A percentile compares a stretch with the other conserved stretches of the same genome.
These are phyloP conservation scores for Colletotrichum sp. DNA, from an alignment of 2,329 filamentous ascomycete species.

Conservation along the genomic window DNA sequence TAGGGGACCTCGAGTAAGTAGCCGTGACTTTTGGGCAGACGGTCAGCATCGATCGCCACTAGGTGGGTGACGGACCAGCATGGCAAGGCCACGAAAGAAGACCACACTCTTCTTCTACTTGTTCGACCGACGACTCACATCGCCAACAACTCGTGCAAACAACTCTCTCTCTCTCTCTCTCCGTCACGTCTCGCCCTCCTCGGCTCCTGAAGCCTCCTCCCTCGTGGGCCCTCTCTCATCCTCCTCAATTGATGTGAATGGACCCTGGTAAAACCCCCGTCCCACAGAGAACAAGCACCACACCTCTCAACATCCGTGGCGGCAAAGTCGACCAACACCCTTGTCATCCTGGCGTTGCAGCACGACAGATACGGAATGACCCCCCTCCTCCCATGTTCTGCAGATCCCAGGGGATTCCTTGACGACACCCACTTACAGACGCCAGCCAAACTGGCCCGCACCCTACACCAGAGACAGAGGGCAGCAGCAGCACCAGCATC, in stretches of 20 bases:
- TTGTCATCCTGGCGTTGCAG: conserved; percentile 16
- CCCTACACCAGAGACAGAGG: background rate
- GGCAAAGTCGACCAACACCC: conserved; percentile 14
- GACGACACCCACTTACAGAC: background rate
- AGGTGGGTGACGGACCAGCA: background rate
- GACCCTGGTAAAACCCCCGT: background rate
- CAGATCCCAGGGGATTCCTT: conserved; percentile 19
- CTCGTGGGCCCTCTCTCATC: background rate
- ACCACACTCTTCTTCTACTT: background rate
- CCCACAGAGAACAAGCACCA: background rate
- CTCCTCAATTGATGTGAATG: background rate
- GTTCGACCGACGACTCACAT: background rate
- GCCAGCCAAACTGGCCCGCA: background rate
- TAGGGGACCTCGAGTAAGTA: background rate
- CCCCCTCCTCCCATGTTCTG: conserved; percentile 8
- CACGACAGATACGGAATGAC: conserved; percentile 20
- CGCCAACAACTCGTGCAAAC: background rate
- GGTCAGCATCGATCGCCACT: background rate
- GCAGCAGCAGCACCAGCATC: background rate
- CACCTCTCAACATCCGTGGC: background rate
- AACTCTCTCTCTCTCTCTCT: background rate
- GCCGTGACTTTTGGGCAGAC: background rate
- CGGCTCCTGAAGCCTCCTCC: background rate
- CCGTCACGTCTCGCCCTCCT: background rate
- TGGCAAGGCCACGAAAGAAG: background rate